Base-by-base conservation (phyloP, 257 asterid species). In the Agastache rugosa region DNA sequence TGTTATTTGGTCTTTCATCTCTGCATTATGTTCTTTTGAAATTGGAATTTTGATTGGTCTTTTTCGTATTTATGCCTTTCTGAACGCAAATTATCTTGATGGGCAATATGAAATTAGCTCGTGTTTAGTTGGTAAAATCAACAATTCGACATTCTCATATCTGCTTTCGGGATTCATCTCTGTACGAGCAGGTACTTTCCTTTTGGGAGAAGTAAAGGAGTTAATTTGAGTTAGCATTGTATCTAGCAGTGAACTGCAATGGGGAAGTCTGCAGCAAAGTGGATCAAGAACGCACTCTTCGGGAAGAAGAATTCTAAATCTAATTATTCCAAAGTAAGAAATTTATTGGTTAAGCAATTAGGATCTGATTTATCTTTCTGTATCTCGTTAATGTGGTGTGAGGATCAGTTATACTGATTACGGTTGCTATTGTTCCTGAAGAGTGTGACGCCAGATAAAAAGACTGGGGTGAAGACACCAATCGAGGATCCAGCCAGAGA, bases 221-320 rank as follows among this genome's bases (percentile, higher is more conserved):
- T 63, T 79, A 23, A 72, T 44, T 71, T 80, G 82, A 86, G 78
- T 66, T 71, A 45, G 67, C 0, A 34, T 68, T 75, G 74, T 69
- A 54, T 73, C 75, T 66, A 63, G 69, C 70, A 66, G 78, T 62
- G 68, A 74, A 39, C 75, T 25, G 85, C 81, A 37, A 93, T 93
- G 98, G 96, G 98, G 78, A 93, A 91, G 83, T 95, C 99, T 84
- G 96, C 99, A 0, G 97, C 85, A 73, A 95, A 87, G 75, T 95
- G 99, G 99, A 90, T 95, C 87, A 95, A 92, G 84, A 73, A 90
- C 22, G 93, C 90, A 20, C 99, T 95, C 73, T 92, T 90, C n/a
- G 96, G 99, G 67, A 95, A 92, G 89, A 95, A 95, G 79, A 59
- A 85, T 54, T 85, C 99, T 14, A 90, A 88, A 78, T 80, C 98